Percentiles rank a stretch among this genome's conserved stretches.
These are phyloP conservation scores for Phytophthora chlamydospora DNA, from an alignment of 352 stramenopile genomes.

Conservation along the genomic window DNA sequence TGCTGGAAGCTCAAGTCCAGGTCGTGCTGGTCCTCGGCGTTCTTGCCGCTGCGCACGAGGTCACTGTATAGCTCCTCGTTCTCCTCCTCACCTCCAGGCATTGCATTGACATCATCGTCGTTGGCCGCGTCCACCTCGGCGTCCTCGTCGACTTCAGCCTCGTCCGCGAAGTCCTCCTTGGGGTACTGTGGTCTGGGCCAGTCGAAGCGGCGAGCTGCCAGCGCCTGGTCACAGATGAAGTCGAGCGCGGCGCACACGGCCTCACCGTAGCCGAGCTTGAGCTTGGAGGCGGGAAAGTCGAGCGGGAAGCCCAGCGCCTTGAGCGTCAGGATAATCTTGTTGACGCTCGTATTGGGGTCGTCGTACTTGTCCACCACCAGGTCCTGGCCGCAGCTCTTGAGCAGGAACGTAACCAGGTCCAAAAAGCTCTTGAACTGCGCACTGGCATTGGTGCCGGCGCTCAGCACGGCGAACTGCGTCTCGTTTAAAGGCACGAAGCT, in stretches of 20 bases:
- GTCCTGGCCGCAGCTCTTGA: conserved; percentile 81
- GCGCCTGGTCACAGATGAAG: conserved; percentile 85
- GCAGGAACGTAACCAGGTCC: conserved; percentile 71
- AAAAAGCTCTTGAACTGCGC: conserved; percentile 85
- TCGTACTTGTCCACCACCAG: conserved; percentile 90
- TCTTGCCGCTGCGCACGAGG: conserved; percentile 36
- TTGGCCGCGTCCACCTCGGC: conserved; percentile 61
- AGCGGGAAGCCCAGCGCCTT: conserved; percentile 85
- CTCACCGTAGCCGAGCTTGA: conserved; percentile 82
- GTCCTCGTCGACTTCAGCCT: conserved; percentile 76
- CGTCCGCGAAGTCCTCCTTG: conserved; percentile 84
- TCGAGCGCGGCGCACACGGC: conserved; percentile 74
- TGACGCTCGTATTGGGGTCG: conserved; percentile 86
- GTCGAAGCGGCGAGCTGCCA: conserved; percentile 62
- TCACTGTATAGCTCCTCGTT: conserved; percentile 76
- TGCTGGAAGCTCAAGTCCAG: conserved; percentile 83
- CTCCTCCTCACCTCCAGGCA: conserved; percentile 45
- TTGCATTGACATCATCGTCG: conserved; percentile 51
- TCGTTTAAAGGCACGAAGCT: conserved; percentile 69
- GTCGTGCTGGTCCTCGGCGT: conserved; percentile 43
- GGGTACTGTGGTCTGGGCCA: conserved; percentile 76
- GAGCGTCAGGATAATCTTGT: conserved; percentile 86
- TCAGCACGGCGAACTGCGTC: conserved; percentile 68
- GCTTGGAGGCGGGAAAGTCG: conserved; percentile 80
- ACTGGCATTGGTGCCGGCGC: conserved; percentile 60